phyloP scores from a whole-genome alignment of 192 early-diverging fungal species.

The Piromyces sp. region DNA sequence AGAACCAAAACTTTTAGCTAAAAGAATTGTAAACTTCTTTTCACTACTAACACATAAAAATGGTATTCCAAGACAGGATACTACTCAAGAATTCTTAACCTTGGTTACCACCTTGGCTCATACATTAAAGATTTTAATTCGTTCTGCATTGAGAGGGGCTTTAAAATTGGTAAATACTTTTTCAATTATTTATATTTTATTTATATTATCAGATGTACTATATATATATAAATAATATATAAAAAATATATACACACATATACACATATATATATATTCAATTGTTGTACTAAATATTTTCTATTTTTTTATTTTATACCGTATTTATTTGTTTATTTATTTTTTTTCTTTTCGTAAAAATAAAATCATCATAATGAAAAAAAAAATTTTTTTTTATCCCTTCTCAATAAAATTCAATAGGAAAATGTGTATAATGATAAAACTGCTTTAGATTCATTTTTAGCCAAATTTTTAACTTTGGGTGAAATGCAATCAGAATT shows the following conservation, averaged over 20 bases:
- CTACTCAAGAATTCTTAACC: slow-evolving; percentile 70
- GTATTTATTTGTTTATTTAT: slow-evolving; percentile 4
- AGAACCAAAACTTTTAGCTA: slow-evolving; percentile 90
- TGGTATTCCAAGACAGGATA: slow-evolving; percentile 12
- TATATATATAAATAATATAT: too few relatives aligned
- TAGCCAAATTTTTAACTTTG: slow-evolving; percentile 14
- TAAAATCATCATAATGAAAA: too few relatives aligned
- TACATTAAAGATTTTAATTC: slow-evolving; percentile 76
- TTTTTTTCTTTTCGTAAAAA: neutral
- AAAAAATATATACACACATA: too few relatives aligned
- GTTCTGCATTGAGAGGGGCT: slow-evolving; percentile 71
- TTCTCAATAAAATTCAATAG: too few relatives aligned
- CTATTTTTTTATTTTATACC: too few relatives aligned
- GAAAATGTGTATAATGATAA: slow-evolving; percentile 35
- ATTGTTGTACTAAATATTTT: too few relatives aligned
- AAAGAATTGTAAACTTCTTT: slow-evolving; percentile 89
- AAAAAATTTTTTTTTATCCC: too few relatives aligned
- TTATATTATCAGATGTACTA: too few relatives aligned
- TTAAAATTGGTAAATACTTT: slow-evolving; percentile 44
- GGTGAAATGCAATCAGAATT: neutral
- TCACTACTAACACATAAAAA: slow-evolving; percentile 65
- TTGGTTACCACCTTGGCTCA: slow-evolving; percentile 82
- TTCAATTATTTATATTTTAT: neutral
- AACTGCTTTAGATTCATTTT: slow-evolving; percentile 40
- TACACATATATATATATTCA: too few relatives aligned